phyloP scores from a whole-genome alignment of 2,329 filamentous ascomycete genomes.

The Pseudogymnoascus sp. region DNA sequence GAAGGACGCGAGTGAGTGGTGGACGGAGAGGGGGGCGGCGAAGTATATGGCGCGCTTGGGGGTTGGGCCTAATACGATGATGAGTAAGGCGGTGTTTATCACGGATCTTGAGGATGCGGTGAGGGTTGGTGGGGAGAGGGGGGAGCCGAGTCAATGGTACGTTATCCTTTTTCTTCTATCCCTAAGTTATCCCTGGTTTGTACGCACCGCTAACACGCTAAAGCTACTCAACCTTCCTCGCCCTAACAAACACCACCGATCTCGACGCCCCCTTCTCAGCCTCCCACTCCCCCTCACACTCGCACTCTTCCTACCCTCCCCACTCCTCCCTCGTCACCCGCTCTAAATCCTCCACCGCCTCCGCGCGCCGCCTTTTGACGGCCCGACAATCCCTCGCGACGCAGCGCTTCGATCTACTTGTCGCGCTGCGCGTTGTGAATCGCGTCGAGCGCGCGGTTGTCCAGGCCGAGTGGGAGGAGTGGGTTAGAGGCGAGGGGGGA shows the following conservation, averaged over 20 bases:
- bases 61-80: slow-evolving; percentile 67
- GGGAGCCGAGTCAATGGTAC: background rate
- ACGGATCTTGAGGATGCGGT: slow-evolving; percentile 50
- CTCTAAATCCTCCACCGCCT: slow-evolving; percentile 42
- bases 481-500: slow-evolving; percentile 71
- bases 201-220: background rate
- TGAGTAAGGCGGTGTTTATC: slow-evolving; percentile 82
- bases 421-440: slow-evolving; percentile 86
- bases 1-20: slow-evolving; percentile 70
- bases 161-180: background rate
- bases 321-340: slow-evolving; percentile 41
- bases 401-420: slow-evolving; percentile 83
- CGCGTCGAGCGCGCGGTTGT: slow-evolving; percentile 81
- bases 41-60: slow-evolving; percentile 78
- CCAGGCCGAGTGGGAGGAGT: slow-evolving; percentile 85
- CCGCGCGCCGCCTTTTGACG: slow-evolving; percentile 59
- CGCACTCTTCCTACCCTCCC: slow-evolving; percentile 38
- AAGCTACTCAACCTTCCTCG: slow-evolving; percentile 55
- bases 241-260: slow-evolving; percentile 51
- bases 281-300: slow-evolving; percentile 39
- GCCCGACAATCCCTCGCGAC: slow-evolving; percentile 77
- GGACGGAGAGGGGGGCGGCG: slow-evolving; percentile 71
- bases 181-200: background rate
- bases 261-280: slow-evolving; percentile 51
- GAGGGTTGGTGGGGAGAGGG: background rate